Base-by-base conservation (phyloP, 257 asterid genomes). In the Scutellaria minor region DNA sequence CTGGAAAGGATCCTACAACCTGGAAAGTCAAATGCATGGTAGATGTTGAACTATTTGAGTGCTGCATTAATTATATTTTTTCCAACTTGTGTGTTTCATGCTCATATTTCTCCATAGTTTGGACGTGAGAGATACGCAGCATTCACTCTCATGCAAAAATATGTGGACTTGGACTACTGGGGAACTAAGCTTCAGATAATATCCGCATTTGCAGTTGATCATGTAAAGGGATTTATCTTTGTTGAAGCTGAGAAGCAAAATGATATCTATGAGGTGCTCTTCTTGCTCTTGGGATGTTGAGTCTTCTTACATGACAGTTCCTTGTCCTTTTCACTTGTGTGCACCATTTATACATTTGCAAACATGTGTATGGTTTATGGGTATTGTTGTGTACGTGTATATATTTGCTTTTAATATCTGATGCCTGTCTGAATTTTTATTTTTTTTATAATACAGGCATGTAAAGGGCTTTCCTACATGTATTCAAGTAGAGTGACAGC, bases 1-100 rank as follows among this genome's bases (percentile, higher is more conserved):
- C 91, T 83, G 71, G 81, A 62, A 83, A 77, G 77, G 97, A 89
- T 69, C 87, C 95, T 13, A 64, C 46, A 24, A 77, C 88, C 59
- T 94, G 97, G 96, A 94, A 86, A 80, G 96, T 94, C 59, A 94
- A 91, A 86, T 94, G 98, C 90, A 84, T 77, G 97, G 97, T 94
- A 85, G 62, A 58, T 68, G 46, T 70, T 57, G 7, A 45, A 35
- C 8, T 54, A 67, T 46, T 72, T 20, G 50, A 52, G 63, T 74
- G 37, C 53, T 44, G 44, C 31, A 42, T 55, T 56, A 14, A 57
- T 27, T 62, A 46, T 27, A 6, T 37, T 48, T 64, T 64, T 24
- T 24, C 27, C 27, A 24, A 24, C 27, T 24, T 24, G 2, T 24
- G 2, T 24, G 2, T 24, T 24, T 24, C 27, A 24, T 1, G 27